Base-by-base conservation (phyloP, 805 yeast species). In the Candida montana region DNA sequence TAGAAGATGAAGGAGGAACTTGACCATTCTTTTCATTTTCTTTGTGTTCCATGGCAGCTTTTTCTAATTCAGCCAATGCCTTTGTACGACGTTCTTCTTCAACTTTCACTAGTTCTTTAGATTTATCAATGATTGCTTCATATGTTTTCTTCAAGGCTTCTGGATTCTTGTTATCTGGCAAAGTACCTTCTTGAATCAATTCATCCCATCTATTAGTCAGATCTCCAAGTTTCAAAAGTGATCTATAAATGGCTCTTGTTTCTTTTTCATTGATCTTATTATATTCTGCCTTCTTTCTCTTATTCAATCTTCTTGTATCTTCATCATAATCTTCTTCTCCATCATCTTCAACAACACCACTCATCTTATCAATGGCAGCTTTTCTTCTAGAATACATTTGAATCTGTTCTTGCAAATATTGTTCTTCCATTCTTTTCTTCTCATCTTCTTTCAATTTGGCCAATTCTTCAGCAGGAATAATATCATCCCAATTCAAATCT, bases 401-500 rank as follows among this genome's bases (percentile, higher is more conserved):
- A 51, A 93, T 79, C 62, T 93, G 98, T 53, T 89, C 91, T 56
- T 88, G 81, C 43, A 93, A 72, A 56, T 79, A 90, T 49, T 79
- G 83, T 49, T 91, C 97, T 51, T 93, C 97, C 34, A 81, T 75
- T 39, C 84, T 75, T 59, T 80, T 83, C 70, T 83, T 81, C 59
- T 93, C 99, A 42, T 89, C 95, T 49, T 85, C 95, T 60, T 93
- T 93, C 53, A 93, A 72, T 59, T 84, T 87, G 46, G 79, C 74
- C 49, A 95, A 71, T 62, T 93, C 99, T 34, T 86, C 95, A 50
- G 87, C 90, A 0, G 99, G 99, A 55, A 93, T 93, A 53, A 93
- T 93, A 62, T 93, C 99, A 67, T 93, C 98, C 99, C 99, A 93
- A 49, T 89, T 95, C 47, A 91, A 89, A 62, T 91, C 96, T 1